Evolutionary conservation across 2,329 filamentous ascomycete genomes (phyloP).

Genomic region (Sphaerulina vaccinii): DNA sequence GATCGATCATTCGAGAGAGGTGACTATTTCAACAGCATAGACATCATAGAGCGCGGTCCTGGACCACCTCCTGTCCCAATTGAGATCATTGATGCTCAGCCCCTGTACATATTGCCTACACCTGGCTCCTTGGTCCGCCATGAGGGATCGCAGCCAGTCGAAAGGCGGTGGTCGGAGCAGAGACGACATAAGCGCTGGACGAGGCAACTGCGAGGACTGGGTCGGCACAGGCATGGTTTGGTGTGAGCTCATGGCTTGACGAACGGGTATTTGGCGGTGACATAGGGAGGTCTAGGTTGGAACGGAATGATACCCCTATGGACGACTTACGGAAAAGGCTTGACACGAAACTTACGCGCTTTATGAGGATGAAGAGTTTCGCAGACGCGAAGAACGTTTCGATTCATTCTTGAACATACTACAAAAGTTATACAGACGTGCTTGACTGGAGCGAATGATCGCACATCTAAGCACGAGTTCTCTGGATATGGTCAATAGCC

Average conservation of each 20-base stretch:
- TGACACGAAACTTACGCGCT: no score
- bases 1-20: slow-evolving; percentile 4
- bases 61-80: background rate
- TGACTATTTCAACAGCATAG: slow-evolving; percentile 4
- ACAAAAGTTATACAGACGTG: no score
- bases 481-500: slow-evolving; percentile 37
- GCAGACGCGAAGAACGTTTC: no score
- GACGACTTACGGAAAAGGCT: no score
- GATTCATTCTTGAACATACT: no score
- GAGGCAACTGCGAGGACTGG: background rate
- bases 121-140: background rate
- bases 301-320: no score
- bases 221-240: background rate
- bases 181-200: background rate
- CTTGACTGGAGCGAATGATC: no score
- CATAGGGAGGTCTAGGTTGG: no score
- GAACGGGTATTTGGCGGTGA: no score
- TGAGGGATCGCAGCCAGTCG: background rate
- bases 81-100: slow-evolving; percentile 11
- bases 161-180: slow-evolving; percentile 1
- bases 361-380: no score
- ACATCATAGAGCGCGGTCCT: background rate
- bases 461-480: slow-evolving; percentile 21
- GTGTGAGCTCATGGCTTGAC: background rate
- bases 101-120: background rate